Conservation (phyloP, 2,329 filamentous ascomycete species). For the Diaporthe nobilis region DNA sequence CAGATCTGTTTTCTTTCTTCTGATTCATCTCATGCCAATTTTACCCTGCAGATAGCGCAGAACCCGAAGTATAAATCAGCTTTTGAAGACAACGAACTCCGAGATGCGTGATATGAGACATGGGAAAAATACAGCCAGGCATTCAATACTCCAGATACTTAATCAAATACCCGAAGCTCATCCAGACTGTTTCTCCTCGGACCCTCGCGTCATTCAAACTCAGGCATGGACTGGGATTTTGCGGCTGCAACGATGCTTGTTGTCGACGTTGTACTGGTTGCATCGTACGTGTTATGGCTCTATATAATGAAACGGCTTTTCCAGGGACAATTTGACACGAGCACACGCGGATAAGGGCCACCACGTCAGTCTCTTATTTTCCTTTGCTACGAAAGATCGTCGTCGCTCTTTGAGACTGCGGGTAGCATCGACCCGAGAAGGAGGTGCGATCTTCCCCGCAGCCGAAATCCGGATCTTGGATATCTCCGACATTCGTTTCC, state of each 20-base stretch:
- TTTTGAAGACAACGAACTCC: background rate
- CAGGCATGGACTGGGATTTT: slow-evolving; percentile 1
- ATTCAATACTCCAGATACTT: background rate
- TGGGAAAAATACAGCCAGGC: background rate
- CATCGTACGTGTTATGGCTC: slow-evolving; percentile 2
- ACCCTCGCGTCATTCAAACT: background rate
- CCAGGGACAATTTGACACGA: background rate
- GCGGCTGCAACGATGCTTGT: slow-evolving; percentile 6
- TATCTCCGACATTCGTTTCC: background rate
- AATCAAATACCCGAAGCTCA: no score
- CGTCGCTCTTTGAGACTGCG: background rate
- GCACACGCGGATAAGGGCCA: no score
- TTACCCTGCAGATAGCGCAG: background rate
- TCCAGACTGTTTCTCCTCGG: background rate
- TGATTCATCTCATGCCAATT: background rate
- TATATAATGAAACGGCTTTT: slow-evolving; percentile 8
- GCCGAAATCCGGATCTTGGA: slow-evolving; percentile 16
- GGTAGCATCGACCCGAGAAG: background rate
- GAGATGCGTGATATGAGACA: background rate
- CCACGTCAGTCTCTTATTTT: background rate
- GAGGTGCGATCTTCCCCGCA: slow-evolving; percentile 7
- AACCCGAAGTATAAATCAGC: background rate
- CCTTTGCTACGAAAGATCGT: background rate
- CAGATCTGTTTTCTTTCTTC: background rate
- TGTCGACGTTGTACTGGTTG: background rate